Evolutionary conservation across 257 asterid genomes (phyloP).

Genomic region (Phtheirospermum japonicum): DNA sequence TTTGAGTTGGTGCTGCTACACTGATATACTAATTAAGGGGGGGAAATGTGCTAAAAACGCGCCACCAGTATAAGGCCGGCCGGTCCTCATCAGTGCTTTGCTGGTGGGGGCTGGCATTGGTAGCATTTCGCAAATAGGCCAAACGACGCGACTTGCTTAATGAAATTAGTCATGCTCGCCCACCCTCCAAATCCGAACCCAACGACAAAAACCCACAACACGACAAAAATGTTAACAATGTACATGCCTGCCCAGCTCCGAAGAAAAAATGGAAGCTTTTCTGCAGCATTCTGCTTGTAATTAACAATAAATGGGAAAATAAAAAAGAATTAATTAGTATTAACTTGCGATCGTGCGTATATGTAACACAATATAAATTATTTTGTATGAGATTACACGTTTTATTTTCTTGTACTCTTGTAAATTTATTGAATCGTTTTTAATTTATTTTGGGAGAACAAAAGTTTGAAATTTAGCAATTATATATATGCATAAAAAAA

Average conservation of each 20-base stretch:
- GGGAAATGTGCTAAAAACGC: too few relatives aligned
- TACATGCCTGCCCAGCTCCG: conserved; percentile 42
- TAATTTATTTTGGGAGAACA: too few relatives aligned
- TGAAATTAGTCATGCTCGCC: conserved; percentile 40
- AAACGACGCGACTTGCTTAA: conserved; percentile 36
- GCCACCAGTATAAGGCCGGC: too few relatives aligned
- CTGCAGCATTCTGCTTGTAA: conserved; percentile 37
- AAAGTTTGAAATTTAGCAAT: not conserved
- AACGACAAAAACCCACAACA: conserved; percentile 31
- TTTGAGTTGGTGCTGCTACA: too few relatives aligned
- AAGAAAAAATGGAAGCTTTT: conserved; percentile 33
- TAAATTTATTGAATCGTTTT: too few relatives aligned
- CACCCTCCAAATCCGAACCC: conserved; percentile 39
- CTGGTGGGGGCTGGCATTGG: conserved; percentile 30
- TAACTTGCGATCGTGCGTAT: too few relatives aligned
- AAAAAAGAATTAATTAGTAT: too few relatives aligned
- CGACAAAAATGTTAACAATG: conserved; percentile 25
- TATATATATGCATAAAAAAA: not conserved
- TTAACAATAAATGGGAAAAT: too few relatives aligned
- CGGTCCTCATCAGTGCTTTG: conserved; percentile 18
- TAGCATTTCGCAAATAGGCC: conserved; percentile 40
- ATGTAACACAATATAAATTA: too few relatives aligned
- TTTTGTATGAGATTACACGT: too few relatives aligned
- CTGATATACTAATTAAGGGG: too few relatives aligned
- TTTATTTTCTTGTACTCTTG: too few relatives aligned